A percentile compares a stretch with the other conserved stretches of the same genome.
phyloP scores from a whole-genome alignment of 2,329 filamentous ascomycete genomes.

The Alternaria rosae region DNA sequence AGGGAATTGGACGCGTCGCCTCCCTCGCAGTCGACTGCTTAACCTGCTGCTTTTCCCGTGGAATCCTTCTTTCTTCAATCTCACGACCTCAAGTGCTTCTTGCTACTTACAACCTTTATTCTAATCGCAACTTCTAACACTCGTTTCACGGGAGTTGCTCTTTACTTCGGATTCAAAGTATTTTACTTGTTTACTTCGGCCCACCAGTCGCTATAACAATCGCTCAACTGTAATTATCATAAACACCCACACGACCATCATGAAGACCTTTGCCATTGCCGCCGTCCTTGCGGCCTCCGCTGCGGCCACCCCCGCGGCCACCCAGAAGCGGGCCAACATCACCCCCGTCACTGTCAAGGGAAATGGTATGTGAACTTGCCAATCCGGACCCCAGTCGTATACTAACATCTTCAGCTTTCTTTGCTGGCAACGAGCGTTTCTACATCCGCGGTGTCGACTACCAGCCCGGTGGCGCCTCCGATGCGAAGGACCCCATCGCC shows the following conservation, averaged over 20 bases:
- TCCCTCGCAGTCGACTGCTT: conserved; percentile 4
- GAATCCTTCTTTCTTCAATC: not conserved
- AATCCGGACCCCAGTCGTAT: not conserved
- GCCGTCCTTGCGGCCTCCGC: conserved; percentile 57
- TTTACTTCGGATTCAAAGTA: not conserved
- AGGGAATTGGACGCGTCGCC: conserved; percentile 15
- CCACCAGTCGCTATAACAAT: conserved; percentile 2
- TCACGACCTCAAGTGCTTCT: not conserved
- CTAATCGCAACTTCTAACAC: conserved; percentile 19
- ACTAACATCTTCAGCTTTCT: conserved; percentile 60
- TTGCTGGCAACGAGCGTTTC: conserved; percentile 66
- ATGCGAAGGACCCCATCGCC: conserved; percentile 76
- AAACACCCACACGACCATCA: conserved; percentile 39
- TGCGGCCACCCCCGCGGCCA: conserved; percentile 52
- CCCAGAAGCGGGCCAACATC: conserved; percentile 51
- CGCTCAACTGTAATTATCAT: conserved; percentile 14
- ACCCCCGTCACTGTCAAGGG: conserved; percentile 68
- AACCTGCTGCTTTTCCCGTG: conserved; percentile 3
- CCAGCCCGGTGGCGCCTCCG: conserved; percentile 69
- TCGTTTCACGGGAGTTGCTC: conserved; percentile 19
- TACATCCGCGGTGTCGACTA: conserved; percentile 71
- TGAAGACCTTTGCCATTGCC: conserved; percentile 62
- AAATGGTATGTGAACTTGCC: conserved; percentile 57
- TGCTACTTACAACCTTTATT: conserved; percentile 6
- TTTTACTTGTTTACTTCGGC: conserved; percentile 7